A percentile compares a stretch with the other conserved stretches of the same genome.
These are phyloP conservation scores for Trichoderma sp. DNA, from an alignment of 2,329 filamentous ascomycete species.

Conservation along the genomic window DNA sequence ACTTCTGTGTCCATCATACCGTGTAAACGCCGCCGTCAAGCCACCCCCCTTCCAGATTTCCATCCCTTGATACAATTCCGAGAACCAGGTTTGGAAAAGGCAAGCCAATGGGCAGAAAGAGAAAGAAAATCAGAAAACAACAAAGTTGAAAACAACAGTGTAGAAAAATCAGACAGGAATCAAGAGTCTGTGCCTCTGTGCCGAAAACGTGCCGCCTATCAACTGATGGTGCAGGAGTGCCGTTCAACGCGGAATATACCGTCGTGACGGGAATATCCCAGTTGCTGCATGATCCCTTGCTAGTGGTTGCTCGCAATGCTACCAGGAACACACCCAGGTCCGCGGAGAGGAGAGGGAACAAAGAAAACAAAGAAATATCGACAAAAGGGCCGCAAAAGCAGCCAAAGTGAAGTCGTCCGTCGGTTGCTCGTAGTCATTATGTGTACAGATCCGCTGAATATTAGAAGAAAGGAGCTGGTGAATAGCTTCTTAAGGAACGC, in stretches of 20 bases:
- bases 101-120: constrained; percentile 29
- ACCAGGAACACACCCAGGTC: not conserved
- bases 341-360: not conserved
- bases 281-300: not conserved
- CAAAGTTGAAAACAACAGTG: not conserved
- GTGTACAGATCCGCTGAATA: not conserved
- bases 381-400: constrained; percentile 4
- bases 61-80: constrained; percentile 28
- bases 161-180: constrained; percentile 21
- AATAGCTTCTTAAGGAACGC: constrained; percentile 1
- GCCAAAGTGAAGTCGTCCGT: constrained; percentile 6
- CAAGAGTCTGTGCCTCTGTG: not conserved
- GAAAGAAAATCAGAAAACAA: not conserved
- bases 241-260: constrained; percentile 1
- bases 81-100: constrained; percentile 23
- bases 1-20: constrained; percentile 22
- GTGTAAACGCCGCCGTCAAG: constrained; percentile 34
- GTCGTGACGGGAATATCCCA: not conserved
- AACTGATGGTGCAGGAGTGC: not conserved
- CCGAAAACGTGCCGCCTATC: not conserved
- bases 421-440: constrained; percentile 9
- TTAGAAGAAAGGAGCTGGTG: constrained; percentile 9
- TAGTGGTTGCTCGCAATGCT: not conserved
- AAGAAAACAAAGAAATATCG: not conserved
- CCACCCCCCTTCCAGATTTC: constrained; percentile 26